Conservation (phyloP, 164 flowering plant genomes). For the Stephania yunnanensis region DNA sequence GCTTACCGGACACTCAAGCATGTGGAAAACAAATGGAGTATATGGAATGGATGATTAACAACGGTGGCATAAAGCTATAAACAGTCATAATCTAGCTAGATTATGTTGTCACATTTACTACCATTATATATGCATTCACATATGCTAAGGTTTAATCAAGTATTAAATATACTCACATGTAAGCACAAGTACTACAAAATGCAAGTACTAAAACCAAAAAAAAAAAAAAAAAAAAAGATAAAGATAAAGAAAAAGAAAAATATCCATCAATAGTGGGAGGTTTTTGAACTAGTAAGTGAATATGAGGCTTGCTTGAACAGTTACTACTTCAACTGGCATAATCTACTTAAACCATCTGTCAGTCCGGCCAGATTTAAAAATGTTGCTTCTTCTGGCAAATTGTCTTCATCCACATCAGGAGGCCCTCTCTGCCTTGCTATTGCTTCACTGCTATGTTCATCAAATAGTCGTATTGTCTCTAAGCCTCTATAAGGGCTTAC, state of each 20-base stretch:
- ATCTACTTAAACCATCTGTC: background rate
- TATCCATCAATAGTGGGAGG: too few relatives aligned
- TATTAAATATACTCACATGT: too few relatives aligned
- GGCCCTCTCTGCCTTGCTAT: slow-evolving; percentile 1
- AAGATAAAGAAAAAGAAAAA: too few relatives aligned
- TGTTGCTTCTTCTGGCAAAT: background rate
- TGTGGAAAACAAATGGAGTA: background rate
- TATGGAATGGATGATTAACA: slow-evolving; percentile 4
- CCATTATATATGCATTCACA: too few relatives aligned
- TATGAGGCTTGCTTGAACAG: background rate
- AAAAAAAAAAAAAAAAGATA: too few relatives aligned
- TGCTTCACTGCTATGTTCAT: slow-evolving; percentile 1
- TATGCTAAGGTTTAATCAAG: too few relatives aligned
- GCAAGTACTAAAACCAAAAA: too few relatives aligned
- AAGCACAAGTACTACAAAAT: too few relatives aligned
- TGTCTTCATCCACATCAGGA: background rate
- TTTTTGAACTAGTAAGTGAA: too few relatives aligned
- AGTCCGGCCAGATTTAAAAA: background rate
- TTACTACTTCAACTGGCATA: background rate
- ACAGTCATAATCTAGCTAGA: too few relatives aligned
- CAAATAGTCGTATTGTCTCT: slow-evolving; percentile 5
- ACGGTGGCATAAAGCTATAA: background rate
- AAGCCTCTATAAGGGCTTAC: slow-evolving; percentile 6
- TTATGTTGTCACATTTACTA: too few relatives aligned
- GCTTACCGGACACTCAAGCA: background rate